Evolutionary conservation across 495 filamentous ascomycete genomes (phyloP).

Genomic region (Trichocladium uniseriatum): DNA sequence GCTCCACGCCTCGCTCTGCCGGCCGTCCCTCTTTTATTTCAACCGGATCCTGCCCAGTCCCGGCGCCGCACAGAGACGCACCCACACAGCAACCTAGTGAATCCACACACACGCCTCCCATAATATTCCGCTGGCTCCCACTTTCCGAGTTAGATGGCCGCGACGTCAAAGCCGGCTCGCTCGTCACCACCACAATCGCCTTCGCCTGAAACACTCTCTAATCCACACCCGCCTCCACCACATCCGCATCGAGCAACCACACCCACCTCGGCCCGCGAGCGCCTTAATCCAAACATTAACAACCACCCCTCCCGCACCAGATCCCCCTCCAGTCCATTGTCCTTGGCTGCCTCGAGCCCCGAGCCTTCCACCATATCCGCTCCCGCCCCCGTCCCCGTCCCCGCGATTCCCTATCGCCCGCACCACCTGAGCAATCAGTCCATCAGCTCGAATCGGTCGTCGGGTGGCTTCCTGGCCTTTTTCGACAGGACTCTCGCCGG

Average conservation of each 20-base stretch:
- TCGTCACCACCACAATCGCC: slow-evolving; percentile 5
- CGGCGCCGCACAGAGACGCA: slow-evolving; percentile 14
- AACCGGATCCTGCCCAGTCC: slow-evolving; percentile 24
- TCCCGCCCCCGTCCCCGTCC: slow-evolving; percentile 2
- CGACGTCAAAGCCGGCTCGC: slow-evolving; percentile 19
- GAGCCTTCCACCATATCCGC: slow-evolving; percentile 1
- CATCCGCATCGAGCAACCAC: no score
- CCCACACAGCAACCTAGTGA: not conserved
- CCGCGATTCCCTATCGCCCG: slow-evolving; percentile 4
- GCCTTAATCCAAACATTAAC: no score
- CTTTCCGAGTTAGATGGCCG: slow-evolving; percentile 32
- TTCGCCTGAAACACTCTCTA: not conserved
- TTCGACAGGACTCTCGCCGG: slow-evolving; percentile 47
- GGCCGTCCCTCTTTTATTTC: slow-evolving; percentile 24
- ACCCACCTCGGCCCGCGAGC: not conserved
- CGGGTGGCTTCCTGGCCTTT: slow-evolving; percentile 36
- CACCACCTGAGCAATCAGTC: slow-evolving; percentile 23
- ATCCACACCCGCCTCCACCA: no score
- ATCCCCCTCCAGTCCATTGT: slow-evolving; percentile 6
- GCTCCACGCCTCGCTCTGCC: slow-evolving; percentile 12
- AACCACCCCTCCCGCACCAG: not conserved
- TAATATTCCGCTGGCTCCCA: slow-evolving; percentile 18
- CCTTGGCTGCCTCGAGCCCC: not conserved
- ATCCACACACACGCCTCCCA: not conserved
- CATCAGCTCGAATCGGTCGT: slow-evolving; percentile 23